Evolutionary conservation across 2,329 filamentous ascomycete species (phyloP).

Genomic region (Ophiostoma ulmi): DNA sequence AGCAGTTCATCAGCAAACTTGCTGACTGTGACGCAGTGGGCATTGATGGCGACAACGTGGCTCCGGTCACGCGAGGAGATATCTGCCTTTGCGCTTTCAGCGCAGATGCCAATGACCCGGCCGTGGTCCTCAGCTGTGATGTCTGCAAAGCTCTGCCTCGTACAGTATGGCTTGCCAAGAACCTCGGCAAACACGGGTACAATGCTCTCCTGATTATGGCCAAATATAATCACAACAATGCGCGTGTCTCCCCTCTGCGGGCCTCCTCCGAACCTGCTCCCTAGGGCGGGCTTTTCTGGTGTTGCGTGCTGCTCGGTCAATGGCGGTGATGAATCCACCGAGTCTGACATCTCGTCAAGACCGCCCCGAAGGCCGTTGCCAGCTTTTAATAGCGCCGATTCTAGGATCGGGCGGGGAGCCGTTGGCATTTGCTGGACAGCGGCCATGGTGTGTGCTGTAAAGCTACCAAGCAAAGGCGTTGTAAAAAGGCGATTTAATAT

Average conservation of each 20-base stretch:
- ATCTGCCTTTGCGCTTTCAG: conserved; percentile 51
- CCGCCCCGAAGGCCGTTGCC: neutral
- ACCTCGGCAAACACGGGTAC: conserved; percentile 73
- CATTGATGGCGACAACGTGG: conserved; percentile 65
- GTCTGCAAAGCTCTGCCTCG: conserved; percentile 52
- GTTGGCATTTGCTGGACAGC: conserved; percentile 30
- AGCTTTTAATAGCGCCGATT: neutral
- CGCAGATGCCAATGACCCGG: conserved; percentile 62
- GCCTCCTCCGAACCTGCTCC: conserved; percentile 43
- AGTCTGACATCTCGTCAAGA: neutral
- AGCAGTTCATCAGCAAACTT: conserved; percentile 63
- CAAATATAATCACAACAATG: conserved; percentile 63
- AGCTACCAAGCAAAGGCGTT: neutral
- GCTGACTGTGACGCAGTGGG: conserved; percentile 67
- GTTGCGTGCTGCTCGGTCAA: neutral
- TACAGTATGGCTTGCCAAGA: conserved; percentile 64
- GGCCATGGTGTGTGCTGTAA: conserved; percentile 24
- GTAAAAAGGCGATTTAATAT: no score
- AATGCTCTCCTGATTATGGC: conserved; percentile 66
- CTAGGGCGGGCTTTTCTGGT: conserved; percentile 21
- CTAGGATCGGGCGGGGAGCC: neutral
- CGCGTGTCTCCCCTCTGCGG: conserved; percentile 51
- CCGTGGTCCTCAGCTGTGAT: conserved; percentile 53
- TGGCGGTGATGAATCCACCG: neutral
- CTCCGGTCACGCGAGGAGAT: conserved; percentile 54